Evolutionary conservation across 2,329 filamentous ascomycete genomes (phyloP), one percentile per base, ranked within the genome.

Genomic region (Tolypocladium ovalisporum): DNA sequence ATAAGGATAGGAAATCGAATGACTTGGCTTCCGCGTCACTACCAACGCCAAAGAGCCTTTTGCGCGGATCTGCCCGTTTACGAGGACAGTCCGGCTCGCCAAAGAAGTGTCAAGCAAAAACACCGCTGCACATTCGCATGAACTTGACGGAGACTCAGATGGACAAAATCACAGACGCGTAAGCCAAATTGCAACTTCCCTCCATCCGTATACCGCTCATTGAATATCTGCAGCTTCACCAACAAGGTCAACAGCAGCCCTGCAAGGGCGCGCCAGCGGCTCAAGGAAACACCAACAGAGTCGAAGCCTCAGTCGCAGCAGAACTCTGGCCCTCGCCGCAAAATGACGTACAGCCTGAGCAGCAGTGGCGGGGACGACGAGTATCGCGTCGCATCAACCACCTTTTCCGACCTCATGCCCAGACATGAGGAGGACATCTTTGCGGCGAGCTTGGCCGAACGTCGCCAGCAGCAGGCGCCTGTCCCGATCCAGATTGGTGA

Each of bases 101-200:
- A 5, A 67, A 64, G 42, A 70, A 72, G 55, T 67, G 69, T 2
- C 63, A 64, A 24, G 56, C 62, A 22, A 68, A 72, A 24, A 71
- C 75, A 51, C 73, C 73, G 2, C 67, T 80, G 24, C 73, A 76
- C 42, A 72, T 80, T 35, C 75, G 76, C 29, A 70, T 80, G 62
- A 78, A 77, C 59, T 61, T 80, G 56, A 80, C 76, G 5, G 75
- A 79, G 52, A 73, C 70, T 0, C 76, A 79, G 59, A 74, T 80
- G 70, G 74, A 79, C 57, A 75, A 70, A 58, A 68, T 80, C 49
- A 73, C 77, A 4, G 70, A 75, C 53, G 75, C 71, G 78, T 79
- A 69, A 59, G 75, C 54, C 40, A 15, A 10, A 37, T 32, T 17
- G 32, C 27, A 22, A 13, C 47, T 7, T 19, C 15, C 7, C 27